phyloP scores from a whole-genome alignment of 2,329 filamentous ascomycete species.

The Aspergillus novoparasiticus region DNA sequence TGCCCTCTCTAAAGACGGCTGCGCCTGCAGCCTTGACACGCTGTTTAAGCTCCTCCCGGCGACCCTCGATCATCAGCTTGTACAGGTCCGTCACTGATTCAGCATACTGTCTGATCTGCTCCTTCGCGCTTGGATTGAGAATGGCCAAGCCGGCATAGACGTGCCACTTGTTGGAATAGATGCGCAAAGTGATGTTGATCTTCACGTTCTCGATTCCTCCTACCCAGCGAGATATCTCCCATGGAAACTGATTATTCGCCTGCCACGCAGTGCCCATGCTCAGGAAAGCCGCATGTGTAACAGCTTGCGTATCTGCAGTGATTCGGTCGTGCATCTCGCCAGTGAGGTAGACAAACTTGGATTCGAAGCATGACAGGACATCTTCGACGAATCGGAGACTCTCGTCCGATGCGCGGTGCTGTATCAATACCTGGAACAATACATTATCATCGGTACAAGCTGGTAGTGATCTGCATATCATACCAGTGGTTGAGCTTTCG shows the following conservation, averaged over 20 bases:
- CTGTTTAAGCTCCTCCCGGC: slow-evolving; percentile 70
- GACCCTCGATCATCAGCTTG: slow-evolving; percentile 92
- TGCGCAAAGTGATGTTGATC: slow-evolving; percentile 95
- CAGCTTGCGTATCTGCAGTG: slow-evolving; percentile 96
- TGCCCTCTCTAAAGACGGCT: slow-evolving; percentile 62
- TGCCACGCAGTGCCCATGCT: slow-evolving; percentile 99
- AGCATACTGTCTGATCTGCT: slow-evolving; percentile 94
- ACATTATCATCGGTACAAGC: slow-evolving; percentile 17
- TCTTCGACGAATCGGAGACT: slow-evolving; percentile 77
- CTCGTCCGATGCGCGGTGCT: slow-evolving; percentile 80
- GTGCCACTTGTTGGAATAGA: slow-evolving; percentile 99
- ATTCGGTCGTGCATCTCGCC: slow-evolving; percentile 92
- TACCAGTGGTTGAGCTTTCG: slow-evolving; percentile 86
- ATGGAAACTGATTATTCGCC: slow-evolving; percentile 91
- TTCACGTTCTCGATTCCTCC: slow-evolving; percentile 99
- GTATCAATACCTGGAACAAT: slow-evolving; percentile 69
- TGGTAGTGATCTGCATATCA: slow-evolving; percentile 23
- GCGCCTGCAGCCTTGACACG: slow-evolving; percentile 80
- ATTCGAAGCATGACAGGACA: slow-evolving; percentile 80
- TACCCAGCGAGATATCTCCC: slow-evolving; percentile 93
- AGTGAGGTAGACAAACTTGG: slow-evolving; percentile 83
- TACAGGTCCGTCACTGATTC: slow-evolving; percentile 89
- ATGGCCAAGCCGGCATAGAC: slow-evolving; percentile 98
- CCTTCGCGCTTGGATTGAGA: slow-evolving; percentile 86
- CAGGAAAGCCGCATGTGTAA: slow-evolving; percentile 95